Evolutionary conservation across 2,329 filamentous ascomycete genomes (phyloP).

Genomic region (Macrophomina tecta): DNA sequence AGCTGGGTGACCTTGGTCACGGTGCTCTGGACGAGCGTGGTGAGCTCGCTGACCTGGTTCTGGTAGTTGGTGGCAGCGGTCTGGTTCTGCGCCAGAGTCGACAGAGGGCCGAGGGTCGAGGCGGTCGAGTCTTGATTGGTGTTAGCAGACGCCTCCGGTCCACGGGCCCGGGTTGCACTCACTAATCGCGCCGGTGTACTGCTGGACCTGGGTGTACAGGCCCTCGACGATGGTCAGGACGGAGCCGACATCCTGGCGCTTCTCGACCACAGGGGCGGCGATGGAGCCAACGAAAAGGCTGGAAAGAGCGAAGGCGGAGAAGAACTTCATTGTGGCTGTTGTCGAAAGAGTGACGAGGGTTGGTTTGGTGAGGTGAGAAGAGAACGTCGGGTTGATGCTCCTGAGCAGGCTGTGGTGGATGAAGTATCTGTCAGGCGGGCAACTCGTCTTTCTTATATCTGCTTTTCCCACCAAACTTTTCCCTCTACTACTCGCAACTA

Average conservation of each 20-base stretch:
- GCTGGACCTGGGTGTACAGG: neutral
- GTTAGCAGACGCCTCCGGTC: neutral
- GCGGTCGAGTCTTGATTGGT: slow-evolving; percentile 3
- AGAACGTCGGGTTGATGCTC: slow-evolving; percentile 24
- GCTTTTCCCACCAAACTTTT: neutral
- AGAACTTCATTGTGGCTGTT: slow-evolving; percentile 28
- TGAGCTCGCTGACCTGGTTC: neutral
- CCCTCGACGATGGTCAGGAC: neutral
- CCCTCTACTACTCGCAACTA: slow-evolving; percentile 5
- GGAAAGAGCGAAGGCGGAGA: slow-evolving; percentile 24
- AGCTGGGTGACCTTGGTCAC: slow-evolving; percentile 12
- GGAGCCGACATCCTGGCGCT: slow-evolving; percentile 14
- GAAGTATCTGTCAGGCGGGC: neutral
- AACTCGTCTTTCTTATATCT: slow-evolving; percentile 23
- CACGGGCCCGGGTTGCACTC: neutral
- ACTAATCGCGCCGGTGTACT: slow-evolving; percentile 15
- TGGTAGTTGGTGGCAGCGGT: slow-evolving; percentile 17
- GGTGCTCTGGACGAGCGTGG: slow-evolving; percentile 10
- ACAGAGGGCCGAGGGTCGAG: neutral
- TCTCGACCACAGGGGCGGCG: slow-evolving; percentile 22
- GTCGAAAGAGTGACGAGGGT: slow-evolving; percentile 19
- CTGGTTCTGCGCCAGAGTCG: slow-evolving; percentile 20
- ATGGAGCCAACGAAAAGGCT: slow-evolving; percentile 26
- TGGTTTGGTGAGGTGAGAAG: neutral
- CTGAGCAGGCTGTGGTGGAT: slow-evolving; percentile 18